phyloP scores from a whole-genome alignment of 306 rosid genomes.

The Sesbania bispinosa region DNA sequence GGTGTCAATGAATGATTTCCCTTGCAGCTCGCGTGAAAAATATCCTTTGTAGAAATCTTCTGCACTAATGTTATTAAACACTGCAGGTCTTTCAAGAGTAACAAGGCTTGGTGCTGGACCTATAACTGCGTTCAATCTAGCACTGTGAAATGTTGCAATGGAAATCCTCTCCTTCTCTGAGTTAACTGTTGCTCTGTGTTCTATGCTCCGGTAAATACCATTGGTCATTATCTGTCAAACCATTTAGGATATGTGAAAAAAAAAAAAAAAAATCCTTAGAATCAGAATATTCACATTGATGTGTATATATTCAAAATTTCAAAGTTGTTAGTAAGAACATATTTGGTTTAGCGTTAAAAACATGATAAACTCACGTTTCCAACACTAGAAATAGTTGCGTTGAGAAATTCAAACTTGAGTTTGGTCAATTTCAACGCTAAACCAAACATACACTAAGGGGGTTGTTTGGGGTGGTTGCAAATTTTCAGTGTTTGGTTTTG shows the following conservation, averaged over 20 bases:
- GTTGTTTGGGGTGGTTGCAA: too few relatives aligned
- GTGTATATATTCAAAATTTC: too few relatives aligned
- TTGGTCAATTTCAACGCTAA: too few relatives aligned
- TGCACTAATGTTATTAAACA: background rate
- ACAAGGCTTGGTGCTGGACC: slow-evolving; percentile 20
- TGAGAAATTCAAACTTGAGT: too few relatives aligned
- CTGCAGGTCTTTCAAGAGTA: slow-evolving; percentile 2
- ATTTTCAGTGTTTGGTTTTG: too few relatives aligned
- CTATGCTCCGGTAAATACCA: slow-evolving; percentile 22
- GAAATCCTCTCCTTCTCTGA: slow-evolving; percentile 24
- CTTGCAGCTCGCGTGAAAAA: slow-evolving; percentile 15
- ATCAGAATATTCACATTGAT: background rate
- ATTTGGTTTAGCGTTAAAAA: too few relatives aligned
- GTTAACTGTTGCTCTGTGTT: slow-evolving; percentile 24
- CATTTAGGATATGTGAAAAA: background rate
- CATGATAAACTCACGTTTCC: too few relatives aligned
- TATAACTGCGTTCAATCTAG: background rate
- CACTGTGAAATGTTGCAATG: slow-evolving; percentile 19
- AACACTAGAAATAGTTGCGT: too few relatives aligned
- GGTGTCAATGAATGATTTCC: slow-evolving; percentile 11
- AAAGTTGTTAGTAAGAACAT: too few relatives aligned
- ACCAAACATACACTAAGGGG: too few relatives aligned
- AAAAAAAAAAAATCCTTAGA: background rate
- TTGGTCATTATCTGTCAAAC: slow-evolving; percentile 12
- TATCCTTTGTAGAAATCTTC: slow-evolving; percentile 19